Evolutionary conservation across 2,329 filamentous ascomycete genomes (phyloP).

Genomic region (Ophiostoma perfectum): DNA sequence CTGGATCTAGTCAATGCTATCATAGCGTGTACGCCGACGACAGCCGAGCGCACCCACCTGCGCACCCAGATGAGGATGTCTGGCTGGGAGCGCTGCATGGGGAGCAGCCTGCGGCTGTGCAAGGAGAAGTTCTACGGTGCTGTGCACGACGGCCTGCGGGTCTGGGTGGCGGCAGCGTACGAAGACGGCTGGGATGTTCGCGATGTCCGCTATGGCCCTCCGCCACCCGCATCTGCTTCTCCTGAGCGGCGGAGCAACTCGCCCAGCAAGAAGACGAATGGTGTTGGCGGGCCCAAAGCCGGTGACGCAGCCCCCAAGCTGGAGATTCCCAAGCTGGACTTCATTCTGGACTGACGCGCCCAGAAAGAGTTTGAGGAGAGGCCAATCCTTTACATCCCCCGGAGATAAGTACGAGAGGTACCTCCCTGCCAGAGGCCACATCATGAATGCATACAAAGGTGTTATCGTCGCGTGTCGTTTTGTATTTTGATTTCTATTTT

Average conservation of each 20-base stretch:
- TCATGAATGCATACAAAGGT: not conserved
- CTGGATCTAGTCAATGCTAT: slow-evolving; percentile 90
- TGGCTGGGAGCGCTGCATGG: slow-evolving; percentile 88
- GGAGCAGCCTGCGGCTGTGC: slow-evolving; percentile 76
- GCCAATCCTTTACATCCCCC: no score
- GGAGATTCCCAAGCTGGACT: slow-evolving; percentile 54
- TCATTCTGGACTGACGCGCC: slow-evolving; percentile 40
- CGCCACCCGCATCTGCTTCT: slow-evolving; percentile 29
- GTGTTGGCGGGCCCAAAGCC: slow-evolving; percentile 34
- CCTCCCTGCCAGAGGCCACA: not conserved
- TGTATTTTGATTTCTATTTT: slow-evolving; percentile 7
- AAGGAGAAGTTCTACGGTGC: slow-evolving; percentile 97
- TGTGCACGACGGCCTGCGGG: slow-evolving; percentile 81
- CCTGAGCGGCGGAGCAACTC: slow-evolving; percentile 30
- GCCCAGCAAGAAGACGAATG: slow-evolving; percentile 18
- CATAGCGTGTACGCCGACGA: slow-evolving; percentile 69
- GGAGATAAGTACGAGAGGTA: no score
- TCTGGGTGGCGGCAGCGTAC: slow-evolving; percentile 80
- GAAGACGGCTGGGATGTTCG: slow-evolving; percentile 85
- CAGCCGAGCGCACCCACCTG: slow-evolving; percentile 66
- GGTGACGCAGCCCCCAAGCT: slow-evolving; percentile 55
- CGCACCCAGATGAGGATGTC: slow-evolving; percentile 74
- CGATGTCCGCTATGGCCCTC: slow-evolving; percentile 70
- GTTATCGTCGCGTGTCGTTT: not conserved
- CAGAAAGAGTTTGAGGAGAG: not conserved